These are phyloP conservation scores for Lecanosticta acicola DNA, from an alignment of 2,329 filamentous ascomycete species.

Conservation along the genomic window DNA sequence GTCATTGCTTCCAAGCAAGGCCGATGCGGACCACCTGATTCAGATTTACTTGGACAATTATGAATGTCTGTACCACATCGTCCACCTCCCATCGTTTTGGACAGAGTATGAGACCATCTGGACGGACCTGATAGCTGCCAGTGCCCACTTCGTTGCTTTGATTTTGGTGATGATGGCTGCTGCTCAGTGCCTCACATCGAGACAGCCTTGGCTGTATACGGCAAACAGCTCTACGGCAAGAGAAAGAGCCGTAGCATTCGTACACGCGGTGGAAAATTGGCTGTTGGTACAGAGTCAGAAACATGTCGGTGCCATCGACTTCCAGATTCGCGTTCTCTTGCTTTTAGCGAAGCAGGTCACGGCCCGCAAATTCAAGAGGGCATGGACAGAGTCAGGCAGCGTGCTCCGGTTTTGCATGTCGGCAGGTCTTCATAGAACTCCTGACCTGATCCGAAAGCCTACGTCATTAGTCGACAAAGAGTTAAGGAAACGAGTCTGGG, in stretches of 20 bases:
- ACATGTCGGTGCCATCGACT: conserved; percentile 45
- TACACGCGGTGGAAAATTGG: conserved; percentile 41
- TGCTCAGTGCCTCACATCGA: conserved; percentile 32
- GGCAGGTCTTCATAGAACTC: conserved; percentile 50
- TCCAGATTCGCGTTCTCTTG: conserved; percentile 49
- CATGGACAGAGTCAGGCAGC: conserved; percentile 49
- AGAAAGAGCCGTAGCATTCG: conserved; percentile 35
- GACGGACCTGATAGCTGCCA: conserved; percentile 30
- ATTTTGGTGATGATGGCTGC: conserved; percentile 39
- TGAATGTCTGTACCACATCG: conserved; percentile 48
- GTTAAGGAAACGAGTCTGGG: conserved; percentile 53
- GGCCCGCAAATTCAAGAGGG: conserved; percentile 50
- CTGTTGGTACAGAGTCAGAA: conserved; percentile 46
- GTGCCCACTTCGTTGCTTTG: conserved; percentile 35
- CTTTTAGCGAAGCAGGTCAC: conserved; percentile 47
- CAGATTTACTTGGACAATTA: conserved; percentile 47
- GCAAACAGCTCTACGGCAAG: conserved; percentile 41
- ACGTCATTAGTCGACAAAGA: conserved; percentile 45
- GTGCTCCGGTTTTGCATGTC: conserved; percentile 49
- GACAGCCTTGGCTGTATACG: conserved; percentile 33
- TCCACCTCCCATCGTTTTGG: conserved; percentile 51
- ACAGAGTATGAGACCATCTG: conserved; percentile 47
- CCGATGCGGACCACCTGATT: conserved; percentile 39
- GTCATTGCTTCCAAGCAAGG: conserved; percentile 34
- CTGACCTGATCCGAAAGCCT: conserved; percentile 34